phyloP scores from a whole-genome alignment of 2,329 filamentous ascomycete species.

The Tolypocladium capitatum region DNA sequence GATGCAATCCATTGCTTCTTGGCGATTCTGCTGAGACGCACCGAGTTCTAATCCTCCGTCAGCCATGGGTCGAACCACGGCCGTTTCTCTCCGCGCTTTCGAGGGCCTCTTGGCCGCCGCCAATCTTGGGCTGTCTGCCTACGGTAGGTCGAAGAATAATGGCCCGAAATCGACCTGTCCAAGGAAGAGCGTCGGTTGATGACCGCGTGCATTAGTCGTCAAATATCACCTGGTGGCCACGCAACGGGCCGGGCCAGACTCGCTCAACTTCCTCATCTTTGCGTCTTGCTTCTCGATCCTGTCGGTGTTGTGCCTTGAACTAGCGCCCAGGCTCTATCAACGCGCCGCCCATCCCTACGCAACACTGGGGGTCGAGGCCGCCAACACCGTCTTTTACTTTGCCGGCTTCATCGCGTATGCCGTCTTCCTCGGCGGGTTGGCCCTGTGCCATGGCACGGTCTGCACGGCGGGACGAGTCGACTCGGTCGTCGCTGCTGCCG shows the following conservation, averaged over 20 bases:
- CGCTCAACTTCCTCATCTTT: slow-evolving; percentile 46
- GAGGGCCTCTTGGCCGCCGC: slow-evolving; percentile 8
- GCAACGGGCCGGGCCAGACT: slow-evolving; percentile 36
- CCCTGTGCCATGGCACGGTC: slow-evolving; percentile 43
- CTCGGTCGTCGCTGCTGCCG: slow-evolving; percentile 38
- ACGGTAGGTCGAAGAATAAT: slow-evolving; percentile 4
- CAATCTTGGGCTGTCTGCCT: slow-evolving; percentile 8
- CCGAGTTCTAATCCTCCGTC: neutral
- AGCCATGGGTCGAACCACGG: slow-evolving; percentile 7
- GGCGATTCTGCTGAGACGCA: neutral
- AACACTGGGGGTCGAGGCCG: slow-evolving; percentile 33
- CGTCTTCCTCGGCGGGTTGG: slow-evolving; percentile 40
- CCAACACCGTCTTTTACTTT: slow-evolving; percentile 45
- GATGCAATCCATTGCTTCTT: neutral
- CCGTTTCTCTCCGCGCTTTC: slow-evolving; percentile 6
- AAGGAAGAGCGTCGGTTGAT: neutral
- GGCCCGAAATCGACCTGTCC: neutral
- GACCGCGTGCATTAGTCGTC: slow-evolving; percentile 29
- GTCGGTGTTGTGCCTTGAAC: slow-evolving; percentile 40
- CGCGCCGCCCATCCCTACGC: slow-evolving; percentile 34
- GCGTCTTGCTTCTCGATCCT: slow-evolving; percentile 39
- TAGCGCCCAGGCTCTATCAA: slow-evolving; percentile 31
- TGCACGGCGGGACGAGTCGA: slow-evolving; percentile 42
- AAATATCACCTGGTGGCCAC: slow-evolving; percentile 48
- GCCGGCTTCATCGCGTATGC: slow-evolving; percentile 45